These are phyloP conservation scores for Emericellopsis atlantica DNA, from an alignment of 2,329 filamentous ascomycete species.

Conservation along the genomic window DNA sequence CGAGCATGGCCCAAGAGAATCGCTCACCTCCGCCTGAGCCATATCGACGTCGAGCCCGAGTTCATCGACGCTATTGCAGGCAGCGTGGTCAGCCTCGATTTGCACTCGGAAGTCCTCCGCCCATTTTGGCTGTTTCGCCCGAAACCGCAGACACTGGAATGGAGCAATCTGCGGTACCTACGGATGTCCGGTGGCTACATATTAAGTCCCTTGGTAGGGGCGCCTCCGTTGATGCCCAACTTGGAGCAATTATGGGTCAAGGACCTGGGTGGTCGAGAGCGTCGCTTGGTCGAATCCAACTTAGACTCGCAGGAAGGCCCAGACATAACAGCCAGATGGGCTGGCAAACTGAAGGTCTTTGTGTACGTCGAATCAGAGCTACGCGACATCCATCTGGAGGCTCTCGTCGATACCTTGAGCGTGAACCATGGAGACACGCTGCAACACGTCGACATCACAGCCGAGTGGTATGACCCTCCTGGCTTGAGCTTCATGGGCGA, in stretches of 20 bases:
- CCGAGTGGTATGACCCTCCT: not conserved
- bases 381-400: constrained; percentile 9
- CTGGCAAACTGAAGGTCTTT: constrained; percentile 13
- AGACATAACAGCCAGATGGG: too few relatives aligned
- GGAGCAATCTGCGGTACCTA: not conserved
- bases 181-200: not conserved
- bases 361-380: constrained; percentile 7
- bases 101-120: too few relatives aligned
- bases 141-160: not conserved
- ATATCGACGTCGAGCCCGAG: not conserved
- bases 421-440: constrained; percentile 12
- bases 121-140: too few relatives aligned
- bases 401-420: constrained; percentile 6
- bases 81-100: too few relatives aligned
- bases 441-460: constrained; percentile 15
- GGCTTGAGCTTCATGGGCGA: constrained; percentile 10
- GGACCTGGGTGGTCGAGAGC: constrained; percentile 12
- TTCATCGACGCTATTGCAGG: too few relatives aligned
- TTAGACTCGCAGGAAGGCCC: too few relatives aligned
- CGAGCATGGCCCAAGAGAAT: not conserved
- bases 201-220: constrained; percentile 4
- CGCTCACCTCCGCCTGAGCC: too few relatives aligned
- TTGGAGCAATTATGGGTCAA: constrained; percentile 19
- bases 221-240: constrained; percentile 12
- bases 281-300: too few relatives aligned